Evolutionary conservation across 2,329 filamentous ascomycete species (phyloP), one percentile per base, ranked within the genome.

Genomic region (Colletotrichum noveboracense): DNA sequence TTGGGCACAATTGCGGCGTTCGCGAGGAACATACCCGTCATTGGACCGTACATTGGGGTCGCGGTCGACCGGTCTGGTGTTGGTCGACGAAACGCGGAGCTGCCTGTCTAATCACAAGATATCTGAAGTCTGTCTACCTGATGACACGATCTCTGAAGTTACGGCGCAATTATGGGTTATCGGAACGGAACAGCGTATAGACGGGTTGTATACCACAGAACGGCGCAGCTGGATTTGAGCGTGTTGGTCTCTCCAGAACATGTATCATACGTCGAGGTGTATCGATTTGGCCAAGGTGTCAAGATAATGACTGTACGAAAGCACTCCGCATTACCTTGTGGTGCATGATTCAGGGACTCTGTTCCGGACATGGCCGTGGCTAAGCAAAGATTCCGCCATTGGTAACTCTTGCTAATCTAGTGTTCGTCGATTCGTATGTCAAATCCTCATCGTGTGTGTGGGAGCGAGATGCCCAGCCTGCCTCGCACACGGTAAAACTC

Each of bases 1-100:
- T 90, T 98, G 75, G 95, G 96, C 65, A 98, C 96, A 24, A 96
- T 98, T 78, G 94, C 94, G 1, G 92, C 94, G 18, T 98, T 98
- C 82, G 95, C 95, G 52, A 93, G 95, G 72, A 95, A 94, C 76
- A 86, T 98, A 13, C 96, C 97, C 0, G 89, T 98, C 9, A 88
- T 98, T 7, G 96, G 96, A 5, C 95, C 96, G 6, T 97, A 96
- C 81, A 94, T 98, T 81, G 94, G 95, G 74, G 87, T 91, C 78
- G 89, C 89, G 5, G 89, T 98, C 77, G 95, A 97, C 82, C 91
- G 92, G 79, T 82, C 92, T 78, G 93, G 94, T 0, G 86, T 95
- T 48, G 92, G 92, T 32, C 89, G 93, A 80, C 91, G 93, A 79
- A 96, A 96, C 81, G 91, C 92, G 48, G 94, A 97, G 81, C 85